Evolutionary conservation across 805 yeast genomes (phyloP).

Genomic region (Cyberlindnera sargentensis): DNA sequence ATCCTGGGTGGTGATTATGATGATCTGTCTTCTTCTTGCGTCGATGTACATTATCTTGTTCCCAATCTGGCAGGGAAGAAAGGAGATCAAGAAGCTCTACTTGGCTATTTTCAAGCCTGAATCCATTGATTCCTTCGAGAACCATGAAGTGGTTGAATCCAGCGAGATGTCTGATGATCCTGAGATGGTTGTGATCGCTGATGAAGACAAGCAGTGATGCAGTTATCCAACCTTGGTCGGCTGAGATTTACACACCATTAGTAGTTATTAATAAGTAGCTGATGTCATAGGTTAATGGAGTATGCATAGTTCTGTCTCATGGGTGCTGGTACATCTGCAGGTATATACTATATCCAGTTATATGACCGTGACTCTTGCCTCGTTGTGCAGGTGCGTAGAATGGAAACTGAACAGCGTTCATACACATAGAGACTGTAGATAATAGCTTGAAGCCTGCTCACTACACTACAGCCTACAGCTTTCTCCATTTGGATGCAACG

Average conservation of each 20-base stretch:
- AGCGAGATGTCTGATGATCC: slow-evolving; percentile 1
- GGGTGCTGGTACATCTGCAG: too few species aligned
- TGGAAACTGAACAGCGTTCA: too few species aligned
- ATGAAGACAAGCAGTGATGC: background rate
- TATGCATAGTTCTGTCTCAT: too few species aligned
- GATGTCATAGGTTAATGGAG: too few species aligned
- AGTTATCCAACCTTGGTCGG: background rate
- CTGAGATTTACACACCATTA: background rate
- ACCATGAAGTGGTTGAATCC: background rate
- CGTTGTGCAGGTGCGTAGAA: too few species aligned
- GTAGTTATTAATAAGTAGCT: too few species aligned
- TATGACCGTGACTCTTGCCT: too few species aligned
- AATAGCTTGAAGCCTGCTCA: too few species aligned
- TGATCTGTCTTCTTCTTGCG: slow-evolving; percentile 31
- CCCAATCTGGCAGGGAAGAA: slow-evolving; percentile 31
- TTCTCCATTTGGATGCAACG: too few species aligned
- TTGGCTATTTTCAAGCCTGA: background rate
- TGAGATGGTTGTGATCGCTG: slow-evolving; percentile 1
- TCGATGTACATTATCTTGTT: slow-evolving; percentile 29
- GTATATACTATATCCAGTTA: background rate
- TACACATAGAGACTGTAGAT: too few species aligned
- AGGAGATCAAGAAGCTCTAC: slow-evolving; percentile 9
- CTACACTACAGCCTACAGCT: too few species aligned
- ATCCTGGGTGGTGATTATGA: slow-evolving; percentile 30
- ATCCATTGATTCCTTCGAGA: background rate